phyloP scores from a whole-genome alignment of 2,329 filamentous ascomycete species.

The Passalora sequoiae region DNA sequence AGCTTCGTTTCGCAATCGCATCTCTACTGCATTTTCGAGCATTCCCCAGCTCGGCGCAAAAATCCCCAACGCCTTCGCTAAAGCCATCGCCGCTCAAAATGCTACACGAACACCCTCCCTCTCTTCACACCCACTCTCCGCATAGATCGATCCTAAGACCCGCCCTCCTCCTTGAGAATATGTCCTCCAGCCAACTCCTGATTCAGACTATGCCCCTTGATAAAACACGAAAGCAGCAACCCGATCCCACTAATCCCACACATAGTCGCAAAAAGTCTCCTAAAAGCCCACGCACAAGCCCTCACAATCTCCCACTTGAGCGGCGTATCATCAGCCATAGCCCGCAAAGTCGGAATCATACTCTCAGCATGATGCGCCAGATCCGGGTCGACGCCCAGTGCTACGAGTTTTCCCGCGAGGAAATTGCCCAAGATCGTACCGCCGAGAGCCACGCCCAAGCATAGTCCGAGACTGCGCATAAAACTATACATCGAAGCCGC shows the following conservation, averaged over 20 bases:
- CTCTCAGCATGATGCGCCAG: slow-evolving; percentile 23
- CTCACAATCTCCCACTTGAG: slow-evolving; percentile 12
- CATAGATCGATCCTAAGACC: neutral
- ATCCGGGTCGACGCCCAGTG: slow-evolving; percentile 5
- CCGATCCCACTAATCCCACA: slow-evolving; percentile 25
- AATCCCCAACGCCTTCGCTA: neutral
- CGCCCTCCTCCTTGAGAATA: slow-evolving; percentile 3
- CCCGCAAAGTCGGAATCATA: slow-evolving; percentile 17
- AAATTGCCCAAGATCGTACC: slow-evolving; percentile 40
- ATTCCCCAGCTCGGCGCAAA: neutral
- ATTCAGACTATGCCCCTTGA: slow-evolving; percentile 16
- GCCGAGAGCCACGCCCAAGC: slow-evolving; percentile 45
- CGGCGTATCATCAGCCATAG: slow-evolving; percentile 11
- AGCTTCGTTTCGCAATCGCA: too few relatives aligned
- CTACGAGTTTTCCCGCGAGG: slow-evolving; percentile 13
- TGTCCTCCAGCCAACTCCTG: slow-evolving; percentile 15
- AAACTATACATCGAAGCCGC: slow-evolving; percentile 44
- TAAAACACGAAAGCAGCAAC: slow-evolving; percentile 13
- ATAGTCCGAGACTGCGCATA: slow-evolving; percentile 45
- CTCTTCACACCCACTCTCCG: too few relatives aligned
- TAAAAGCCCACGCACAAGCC: slow-evolving; percentile 22
- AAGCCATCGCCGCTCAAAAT: neutral
- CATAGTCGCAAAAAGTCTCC: slow-evolving; percentile 23
- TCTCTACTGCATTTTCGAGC: neutral
- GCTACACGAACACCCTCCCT: too few relatives aligned